These are phyloP conservation scores for Lactifluus subvellereus DNA, from an alignment of 768 basidiomycete species.

Conservation along the genomic window DNA sequence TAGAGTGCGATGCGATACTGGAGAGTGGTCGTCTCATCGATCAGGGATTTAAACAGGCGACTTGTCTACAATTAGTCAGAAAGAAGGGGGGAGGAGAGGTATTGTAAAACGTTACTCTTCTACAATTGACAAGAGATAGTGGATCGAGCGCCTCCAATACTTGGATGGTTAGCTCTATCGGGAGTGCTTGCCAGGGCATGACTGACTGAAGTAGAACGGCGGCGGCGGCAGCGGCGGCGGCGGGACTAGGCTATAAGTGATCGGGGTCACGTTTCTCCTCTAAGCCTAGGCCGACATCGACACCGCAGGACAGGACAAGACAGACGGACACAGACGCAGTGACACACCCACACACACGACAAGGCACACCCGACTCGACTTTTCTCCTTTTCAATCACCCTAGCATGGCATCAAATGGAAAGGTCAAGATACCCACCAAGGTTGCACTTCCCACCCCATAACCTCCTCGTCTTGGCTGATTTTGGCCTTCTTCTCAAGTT, in stretches of 20 bases:
- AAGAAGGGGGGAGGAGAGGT: not conserved
- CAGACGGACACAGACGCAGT: not conserved
- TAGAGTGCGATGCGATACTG: constrained; percentile 18
- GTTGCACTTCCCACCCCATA: constrained; percentile 21
- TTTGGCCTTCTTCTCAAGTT: constrained; percentile 28
- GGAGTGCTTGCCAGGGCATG: constrained; percentile 3
- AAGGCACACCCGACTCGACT: not conserved
- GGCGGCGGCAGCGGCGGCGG: no score
- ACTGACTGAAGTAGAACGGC: not conserved
- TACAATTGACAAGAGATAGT: constrained; percentile 2
- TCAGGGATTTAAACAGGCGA: constrained; percentile 8
- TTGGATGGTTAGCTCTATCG: constrained; percentile 8
- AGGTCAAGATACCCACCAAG: constrained; percentile 32
- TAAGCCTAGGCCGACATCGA: no score
- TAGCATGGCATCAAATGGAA: constrained; percentile 29
- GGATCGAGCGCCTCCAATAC: constrained; percentile 10
- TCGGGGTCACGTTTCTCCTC: constrained; percentile 14
- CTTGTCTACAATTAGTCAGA: constrained; percentile 8
- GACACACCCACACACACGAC: not conserved
- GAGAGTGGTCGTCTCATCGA: constrained; percentile 11
- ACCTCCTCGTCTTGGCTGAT: not conserved
- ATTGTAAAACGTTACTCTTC: constrained; percentile 2
- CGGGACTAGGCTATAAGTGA: not conserved
- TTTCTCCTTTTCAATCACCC: not conserved
- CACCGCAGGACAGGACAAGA: not conserved